Conservation (phyloP, 495 filamentous ascomycete species). For the Tuber aestivum region DNA sequence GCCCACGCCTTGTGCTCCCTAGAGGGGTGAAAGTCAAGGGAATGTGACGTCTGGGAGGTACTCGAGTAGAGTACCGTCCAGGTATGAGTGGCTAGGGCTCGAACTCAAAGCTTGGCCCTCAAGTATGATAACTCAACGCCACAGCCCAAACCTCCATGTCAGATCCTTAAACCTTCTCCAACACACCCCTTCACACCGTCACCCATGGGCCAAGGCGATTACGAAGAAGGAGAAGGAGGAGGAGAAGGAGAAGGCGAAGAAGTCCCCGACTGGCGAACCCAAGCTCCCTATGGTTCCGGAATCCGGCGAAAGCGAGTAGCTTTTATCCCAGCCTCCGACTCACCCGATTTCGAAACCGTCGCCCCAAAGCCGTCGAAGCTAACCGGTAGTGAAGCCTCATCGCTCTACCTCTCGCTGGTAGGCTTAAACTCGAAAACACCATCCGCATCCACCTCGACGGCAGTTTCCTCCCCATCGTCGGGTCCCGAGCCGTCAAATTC, state of each 20-base stretch:
- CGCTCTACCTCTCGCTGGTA: conserved; percentile 28
- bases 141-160: background rate
- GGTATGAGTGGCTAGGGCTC: background rate
- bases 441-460: conserved; percentile 7
- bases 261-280: conserved; percentile 34
- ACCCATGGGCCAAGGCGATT: background rate
- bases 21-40: background rate
- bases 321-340: conserved; percentile 65
- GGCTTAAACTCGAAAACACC: conserved; percentile 17
- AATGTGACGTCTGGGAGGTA: background rate
- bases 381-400: conserved; percentile 24
- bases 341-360: conserved; percentile 4
- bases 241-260: background rate
- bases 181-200: background rate
- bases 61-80: too few species aligned
- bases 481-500: background rate
- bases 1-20: background rate
- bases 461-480: conserved; percentile 14
- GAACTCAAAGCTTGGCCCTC: background rate
- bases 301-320: conserved; percentile 69
- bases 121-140: background rate
- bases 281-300: conserved; percentile 62
- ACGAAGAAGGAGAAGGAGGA: conserved; percentile 7
- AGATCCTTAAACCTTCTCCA: background rate
- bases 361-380: conserved; percentile 14